phyloP scores from a whole-genome alignment of 2,329 filamentous ascomycete genomes.

The Pseudogymnoascus sp. region DNA sequence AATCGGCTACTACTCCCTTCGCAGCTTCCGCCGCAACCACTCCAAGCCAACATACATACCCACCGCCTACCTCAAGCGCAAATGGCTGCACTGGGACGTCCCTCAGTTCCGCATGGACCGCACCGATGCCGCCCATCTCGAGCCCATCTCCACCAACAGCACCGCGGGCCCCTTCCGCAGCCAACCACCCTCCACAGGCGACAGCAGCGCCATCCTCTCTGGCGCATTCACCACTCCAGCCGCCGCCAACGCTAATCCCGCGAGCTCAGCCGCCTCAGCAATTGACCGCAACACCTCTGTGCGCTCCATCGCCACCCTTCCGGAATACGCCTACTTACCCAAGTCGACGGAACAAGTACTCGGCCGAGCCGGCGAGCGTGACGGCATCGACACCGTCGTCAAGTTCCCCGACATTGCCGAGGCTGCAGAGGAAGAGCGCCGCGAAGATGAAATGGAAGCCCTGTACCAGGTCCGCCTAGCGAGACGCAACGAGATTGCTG shows the following conservation, averaged over 20 bases:
- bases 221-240: slow-evolving; percentile 11
- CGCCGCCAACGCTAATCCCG: neutral
- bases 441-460: slow-evolving; percentile 88
- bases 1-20: slow-evolving; percentile 16
- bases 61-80: slow-evolving; percentile 39
- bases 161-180: neutral
- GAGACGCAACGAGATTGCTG: slow-evolving; percentile 65
- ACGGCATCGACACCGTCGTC: slow-evolving; percentile 81
- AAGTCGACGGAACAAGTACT: slow-evolving; percentile 73
- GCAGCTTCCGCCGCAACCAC: slow-evolving; percentile 36
- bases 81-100: slow-evolving; percentile 33
- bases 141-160: slow-evolving; percentile 18
- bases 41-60: slow-evolving; percentile 44
- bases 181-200: slow-evolving; percentile 10
- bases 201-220: slow-evolving; percentile 14
- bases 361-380: slow-evolving; percentile 82
- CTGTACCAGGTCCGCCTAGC: slow-evolving; percentile 82
- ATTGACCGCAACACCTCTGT: slow-evolving; percentile 80
- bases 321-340: slow-evolving; percentile 69
- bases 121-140: slow-evolving; percentile 15
- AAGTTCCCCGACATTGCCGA: slow-evolving; percentile 76
- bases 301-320: slow-evolving; percentile 67
- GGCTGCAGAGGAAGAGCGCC: slow-evolving; percentile 61
- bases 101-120: slow-evolving; percentile 23
- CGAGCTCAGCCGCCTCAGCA: slow-evolving; percentile 24